These are phyloP conservation scores for Infundibulicybe gibba DNA, from an alignment of 768 basidiomycete genomes.

Conservation along the genomic window DNA sequence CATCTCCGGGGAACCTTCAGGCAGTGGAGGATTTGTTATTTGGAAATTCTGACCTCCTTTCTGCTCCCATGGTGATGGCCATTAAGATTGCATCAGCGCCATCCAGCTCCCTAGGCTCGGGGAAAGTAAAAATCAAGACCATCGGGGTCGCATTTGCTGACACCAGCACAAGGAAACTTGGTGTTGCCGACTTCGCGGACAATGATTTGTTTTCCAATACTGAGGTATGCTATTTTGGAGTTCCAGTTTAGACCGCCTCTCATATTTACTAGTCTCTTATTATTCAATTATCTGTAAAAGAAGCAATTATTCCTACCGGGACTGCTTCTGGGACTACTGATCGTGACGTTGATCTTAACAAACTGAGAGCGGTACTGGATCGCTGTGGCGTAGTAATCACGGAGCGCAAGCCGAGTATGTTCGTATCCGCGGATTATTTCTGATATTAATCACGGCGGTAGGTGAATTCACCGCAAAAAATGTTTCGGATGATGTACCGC, in stretches of 20 bases:
- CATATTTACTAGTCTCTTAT: slow-evolving; percentile 68
- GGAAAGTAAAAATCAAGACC: slow-evolving; percentile 59
- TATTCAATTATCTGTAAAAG: slow-evolving; percentile 97
- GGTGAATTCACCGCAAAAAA: slow-evolving; percentile 84
- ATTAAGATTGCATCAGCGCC: slow-evolving; percentile 69
- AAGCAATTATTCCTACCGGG: slow-evolving; percentile 82
- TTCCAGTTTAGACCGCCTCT: neutral
- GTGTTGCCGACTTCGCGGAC: slow-evolving; percentile 89
- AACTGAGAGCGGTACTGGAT: slow-evolving; percentile 82
- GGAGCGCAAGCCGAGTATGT: slow-evolving; percentile 81
- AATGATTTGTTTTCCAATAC: slow-evolving; percentile 95
- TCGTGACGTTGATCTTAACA: slow-evolving; percentile 84
- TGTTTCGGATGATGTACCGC: slow-evolving; percentile 74
- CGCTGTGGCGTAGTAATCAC: slow-evolving; percentile 89
- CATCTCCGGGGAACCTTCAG: slow-evolving; percentile 62
- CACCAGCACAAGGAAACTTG: slow-evolving; percentile 79
- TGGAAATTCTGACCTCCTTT: slow-evolving; percentile 68
- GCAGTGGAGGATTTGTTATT: slow-evolving; percentile 86
- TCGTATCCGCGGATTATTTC: neutral
- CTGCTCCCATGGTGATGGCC: slow-evolving; percentile 87
- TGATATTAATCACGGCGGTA: slow-evolving; percentile 20
- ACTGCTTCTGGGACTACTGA: slow-evolving; percentile 69
- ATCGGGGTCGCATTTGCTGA: slow-evolving; percentile 93
- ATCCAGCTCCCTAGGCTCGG: slow-evolving; percentile 26
- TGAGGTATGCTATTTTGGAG: slow-evolving; percentile 53